Base-by-base conservation (phyloP, 1,139 yeast genomes). In the Pichia sp. region DNA sequence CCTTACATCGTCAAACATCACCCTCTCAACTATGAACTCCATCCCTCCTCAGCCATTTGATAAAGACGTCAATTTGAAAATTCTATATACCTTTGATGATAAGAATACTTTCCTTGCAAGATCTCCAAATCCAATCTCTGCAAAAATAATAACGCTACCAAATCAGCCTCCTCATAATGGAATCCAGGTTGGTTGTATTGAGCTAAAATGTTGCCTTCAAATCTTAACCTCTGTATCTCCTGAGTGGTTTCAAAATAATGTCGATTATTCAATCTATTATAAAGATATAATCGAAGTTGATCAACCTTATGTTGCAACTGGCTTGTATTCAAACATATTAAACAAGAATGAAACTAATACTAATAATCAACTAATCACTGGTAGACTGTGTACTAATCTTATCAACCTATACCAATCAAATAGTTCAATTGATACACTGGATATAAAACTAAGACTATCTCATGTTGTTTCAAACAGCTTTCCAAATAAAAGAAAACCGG, bases 301-400 rank as follows among this genome's bases (percentile, higher is more conserved):
- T 58, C 90, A 84, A 63, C 92, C 92, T 2, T 79, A 80, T 61
- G 92, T 84, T 11, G 82, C 87, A 20, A 76, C 79, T 55, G 92
- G 92, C 0, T 70, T 80, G 23, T 69, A 81, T 44, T 79, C 87
- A 1, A 69, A 71, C 34, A 60, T 74, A 15, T n/a, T 18, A 15
- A 15, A n/a, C 15, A 32, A 18, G 11, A 16, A 5, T 32, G 18
- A 32, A 6, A 30, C 4, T 16, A 2, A 7, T 13, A 2, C 30
- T 13, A 27, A 32, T 32, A 52, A 56, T n/a, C 59, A 64, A 39
- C 62, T 80, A 34, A 71, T 84, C 16, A 83, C 87, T 0, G 92
- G 92, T 1, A 69, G 88, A 52, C 83, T 84, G 23, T 82, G 89
- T 57, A 82, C 82, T 46, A 83, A 80, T 61, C 72, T 84, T 43